These are phyloP conservation scores for Penicillium crustosum DNA, from an alignment of 2,329 filamentous ascomycete genomes.

Conservation along the genomic window DNA sequence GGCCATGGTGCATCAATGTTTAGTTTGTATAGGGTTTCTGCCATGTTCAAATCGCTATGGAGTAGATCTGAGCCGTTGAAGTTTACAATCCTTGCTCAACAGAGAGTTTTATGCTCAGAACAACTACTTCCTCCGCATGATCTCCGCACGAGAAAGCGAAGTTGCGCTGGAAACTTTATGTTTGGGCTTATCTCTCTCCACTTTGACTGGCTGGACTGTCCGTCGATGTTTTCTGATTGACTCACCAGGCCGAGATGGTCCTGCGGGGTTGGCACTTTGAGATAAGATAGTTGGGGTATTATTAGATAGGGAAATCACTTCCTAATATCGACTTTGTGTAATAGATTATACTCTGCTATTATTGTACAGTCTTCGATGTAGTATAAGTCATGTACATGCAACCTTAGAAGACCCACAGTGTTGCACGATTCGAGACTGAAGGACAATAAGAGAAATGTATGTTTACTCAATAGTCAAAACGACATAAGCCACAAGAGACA, in stretches of 20 bases:
- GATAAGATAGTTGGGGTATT: background rate
- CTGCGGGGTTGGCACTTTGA: background rate
- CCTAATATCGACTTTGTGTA: background rate
- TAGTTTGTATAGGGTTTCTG: background rate
- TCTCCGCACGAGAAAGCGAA: conserved; percentile 4
- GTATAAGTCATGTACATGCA: background rate
- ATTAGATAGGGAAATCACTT: background rate
- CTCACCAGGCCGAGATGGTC: conserved; percentile 1
- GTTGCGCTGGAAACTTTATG: background rate
- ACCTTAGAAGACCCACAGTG: background rate
- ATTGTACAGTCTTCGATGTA: background rate
- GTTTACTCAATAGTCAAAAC: background rate
- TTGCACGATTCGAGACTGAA: background rate
- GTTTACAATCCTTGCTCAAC: background rate
- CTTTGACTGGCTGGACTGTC: conserved; percentile 10
- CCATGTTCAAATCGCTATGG: background rate
- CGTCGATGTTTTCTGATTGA: conserved; percentile 2
- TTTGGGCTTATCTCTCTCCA: conserved; percentile 9
- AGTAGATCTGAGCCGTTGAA: background rate
- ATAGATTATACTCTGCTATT: background rate
- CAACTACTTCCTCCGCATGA: conserved; percentile 10
- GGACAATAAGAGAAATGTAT: background rate
- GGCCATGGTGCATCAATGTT: background rate
- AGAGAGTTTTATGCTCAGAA: background rate
- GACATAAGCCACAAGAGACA: background rate